Evolutionary conservation across 257 asterid genomes (phyloP), one percentile per base, ranked within the genome.

Genomic region (Buddleja alternifolia): DNA sequence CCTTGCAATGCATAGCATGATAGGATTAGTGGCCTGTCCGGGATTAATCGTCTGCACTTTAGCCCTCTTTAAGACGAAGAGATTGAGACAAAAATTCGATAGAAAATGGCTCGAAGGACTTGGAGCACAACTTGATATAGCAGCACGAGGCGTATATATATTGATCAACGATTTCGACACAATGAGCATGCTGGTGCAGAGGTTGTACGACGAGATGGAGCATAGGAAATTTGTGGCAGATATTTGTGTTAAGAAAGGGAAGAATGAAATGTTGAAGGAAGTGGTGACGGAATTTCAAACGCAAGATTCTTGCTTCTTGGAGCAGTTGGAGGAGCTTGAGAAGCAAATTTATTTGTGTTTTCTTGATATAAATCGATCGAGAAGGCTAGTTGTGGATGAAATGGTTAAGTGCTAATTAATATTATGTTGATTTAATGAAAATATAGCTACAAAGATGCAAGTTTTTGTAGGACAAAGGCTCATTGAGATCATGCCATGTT

Each of bases 291-390:
- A 82, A 45, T 80, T 86, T 42, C 74, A 71, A 42, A 68, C 21
- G 61, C 71, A 80, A 5, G 83, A 79, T 44, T 41, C 32, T 50
- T 50, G 79, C 17, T 76, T 89, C 50, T 10, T 73, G 69, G 84
- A 81, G 60, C 83, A 82, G 40, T 21, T 86, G 73, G 79, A 83
- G 42, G 97, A 91, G 77, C 86, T 91, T 11, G 89, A 91, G 83
- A 84, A 79, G 60, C 87, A 85, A 52, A 77, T 85, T 10, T 85
- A 75, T 55, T 67, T 88, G 79, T 88, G 95, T 40, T 73, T 88
- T 63, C 85, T 91, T 15, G 80, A 86, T 72, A 83, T 88, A 37
- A 78, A 80, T 73, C 81, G 91, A 68, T 78, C 89, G 0, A 83
- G 90, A 64, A 91, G 83, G 72, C 64, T 77, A 50, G 71, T 85